phyloP scores from a whole-genome alignment of 1,284 basidiomycete genomes.

The Apiotrichum porosum region DNA sequence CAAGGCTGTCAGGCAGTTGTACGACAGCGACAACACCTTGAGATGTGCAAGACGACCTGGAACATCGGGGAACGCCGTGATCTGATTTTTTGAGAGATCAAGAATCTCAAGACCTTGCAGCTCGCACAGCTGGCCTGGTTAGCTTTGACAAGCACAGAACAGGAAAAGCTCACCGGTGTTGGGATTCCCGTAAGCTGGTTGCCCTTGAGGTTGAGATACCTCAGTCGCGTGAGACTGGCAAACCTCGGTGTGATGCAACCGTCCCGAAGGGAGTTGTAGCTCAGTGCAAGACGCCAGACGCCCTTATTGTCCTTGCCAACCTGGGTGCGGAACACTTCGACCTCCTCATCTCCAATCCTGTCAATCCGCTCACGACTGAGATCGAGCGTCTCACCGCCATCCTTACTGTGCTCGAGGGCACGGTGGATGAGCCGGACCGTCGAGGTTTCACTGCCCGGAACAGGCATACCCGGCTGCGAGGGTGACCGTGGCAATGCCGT shows the following conservation, averaged over 20 bases:
- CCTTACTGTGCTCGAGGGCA: slow-evolving; percentile 63
- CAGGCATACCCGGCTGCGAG: background rate
- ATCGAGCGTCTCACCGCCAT: slow-evolving; percentile 74
- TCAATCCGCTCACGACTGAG: slow-evolving; percentile 67
- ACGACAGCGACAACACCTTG: slow-evolving; percentile 81
- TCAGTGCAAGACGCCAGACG: slow-evolving; percentile 76
- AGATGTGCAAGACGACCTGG: slow-evolving; percentile 77
- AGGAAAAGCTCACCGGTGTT: slow-evolving; percentile 76
- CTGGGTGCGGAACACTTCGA: slow-evolving; percentile 60
- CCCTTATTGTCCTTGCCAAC: slow-evolving; percentile 56
- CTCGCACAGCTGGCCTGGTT: slow-evolving; percentile 68
- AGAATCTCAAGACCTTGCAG: slow-evolving; percentile 88
- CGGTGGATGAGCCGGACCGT: slow-evolving; percentile 53
- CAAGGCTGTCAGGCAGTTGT: slow-evolving; percentile 74
- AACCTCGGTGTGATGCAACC: slow-evolving; percentile 72
- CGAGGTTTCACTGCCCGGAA: background rate
- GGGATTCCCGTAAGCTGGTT: slow-evolving; percentile 83
- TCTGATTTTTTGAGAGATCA: slow-evolving; percentile 89
- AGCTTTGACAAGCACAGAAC: too few species aligned
- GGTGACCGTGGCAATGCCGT: slow-evolving; percentile 9
- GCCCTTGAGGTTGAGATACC: slow-evolving; percentile 90
- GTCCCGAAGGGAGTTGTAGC: slow-evolving; percentile 70
- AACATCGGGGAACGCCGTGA: slow-evolving; percentile 69
- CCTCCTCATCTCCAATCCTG: slow-evolving; percentile 67
- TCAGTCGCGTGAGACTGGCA: slow-evolving; percentile 65